Conservation (phyloP, 305 asterid species). For the Fraxinus paxiana region DNA sequence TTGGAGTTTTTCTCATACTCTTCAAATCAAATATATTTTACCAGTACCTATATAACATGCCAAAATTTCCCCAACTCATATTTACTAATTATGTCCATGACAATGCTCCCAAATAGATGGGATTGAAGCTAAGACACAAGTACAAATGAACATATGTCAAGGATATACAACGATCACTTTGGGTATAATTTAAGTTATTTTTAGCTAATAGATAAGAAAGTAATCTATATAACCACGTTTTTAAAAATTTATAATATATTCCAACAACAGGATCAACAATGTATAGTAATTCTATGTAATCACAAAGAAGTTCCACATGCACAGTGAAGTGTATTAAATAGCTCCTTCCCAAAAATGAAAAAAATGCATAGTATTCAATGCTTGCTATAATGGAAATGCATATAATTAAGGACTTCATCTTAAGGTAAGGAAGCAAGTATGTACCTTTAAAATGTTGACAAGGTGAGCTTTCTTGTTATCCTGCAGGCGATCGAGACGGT, state of each 20-base stretch:
- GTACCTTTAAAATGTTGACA: constrained; percentile 74
- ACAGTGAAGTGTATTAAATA: background rate
- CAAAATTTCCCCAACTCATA: background rate
- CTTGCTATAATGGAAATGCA: background rate
- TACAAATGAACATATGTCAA: background rate
- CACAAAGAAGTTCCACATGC: background rate
- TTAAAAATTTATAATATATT: background rate
- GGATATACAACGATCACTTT: background rate
- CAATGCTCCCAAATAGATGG: constrained; percentile 9
- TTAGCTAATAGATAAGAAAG: background rate
- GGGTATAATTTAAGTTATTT: background rate
- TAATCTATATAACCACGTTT: background rate
- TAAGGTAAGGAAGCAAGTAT: constrained; percentile 11
- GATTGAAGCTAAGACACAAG: constrained; percentile 7
- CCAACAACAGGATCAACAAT: background rate
- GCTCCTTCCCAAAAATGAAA: background rate
- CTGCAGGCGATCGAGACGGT: constrained; percentile 76
- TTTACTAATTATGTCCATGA: background rate
- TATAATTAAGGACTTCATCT: background rate
- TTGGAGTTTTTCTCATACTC: background rate
- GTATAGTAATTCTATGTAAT: background rate
- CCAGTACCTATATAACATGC: background rate
- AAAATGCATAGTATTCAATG: background rate
- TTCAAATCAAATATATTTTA: background rate
- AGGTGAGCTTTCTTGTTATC: constrained; percentile 59